Base-by-base conservation (phyloP, 2,329 filamentous ascomycete genomes). In the Fusarium pseudograminearum region DNA sequence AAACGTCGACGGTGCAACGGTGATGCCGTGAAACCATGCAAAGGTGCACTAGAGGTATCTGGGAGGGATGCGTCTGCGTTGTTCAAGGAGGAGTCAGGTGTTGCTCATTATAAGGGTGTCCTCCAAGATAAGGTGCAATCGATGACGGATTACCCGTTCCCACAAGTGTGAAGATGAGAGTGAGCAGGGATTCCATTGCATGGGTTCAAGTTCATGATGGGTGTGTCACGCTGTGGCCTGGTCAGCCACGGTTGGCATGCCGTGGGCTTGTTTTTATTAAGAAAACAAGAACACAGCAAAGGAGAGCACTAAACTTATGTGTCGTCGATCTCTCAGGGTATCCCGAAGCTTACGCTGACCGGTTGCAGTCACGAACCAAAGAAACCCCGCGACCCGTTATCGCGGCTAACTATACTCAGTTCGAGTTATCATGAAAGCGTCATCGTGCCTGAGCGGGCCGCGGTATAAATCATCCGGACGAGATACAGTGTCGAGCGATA, bases 311-410 rank as follows among this genome's bases (percentile, higher is more conserved):
- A 12, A 11, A 28, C n/a, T 36, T 65, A 66, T 65, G 70, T 65
- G 67, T 70, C 62, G 64, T 72, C 67, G 57, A 74, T 74, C 58
- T 59, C 50, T 52, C 42, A 60, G 55, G 57, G 60, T 58, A 65
- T 62, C 54, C 55, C 34, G 59, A 56, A 54, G 36, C 30, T 52
- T 63, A 57, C 59, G 24, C 62, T 75, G 73, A 76, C 72, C 73
- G 72, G 71, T 68, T 74, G 67, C 72, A 74, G 65, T 65, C 65
- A 36, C 24, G 28, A 28, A 50, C 42, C 55, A 57, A 59, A 53
- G 44, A 31, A 56, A 55, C 57, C 50, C 46, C 62, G 28, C 62
- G 45, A 44, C 38, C 60, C 55, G 68, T 71, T 71, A 71, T 71
- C 68, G 64, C 60, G 22, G 34, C 58, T 57, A 51, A 56, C 40